Conservation (phyloP, 257 asterid genomes). For the Mentha longifolia region DNA sequence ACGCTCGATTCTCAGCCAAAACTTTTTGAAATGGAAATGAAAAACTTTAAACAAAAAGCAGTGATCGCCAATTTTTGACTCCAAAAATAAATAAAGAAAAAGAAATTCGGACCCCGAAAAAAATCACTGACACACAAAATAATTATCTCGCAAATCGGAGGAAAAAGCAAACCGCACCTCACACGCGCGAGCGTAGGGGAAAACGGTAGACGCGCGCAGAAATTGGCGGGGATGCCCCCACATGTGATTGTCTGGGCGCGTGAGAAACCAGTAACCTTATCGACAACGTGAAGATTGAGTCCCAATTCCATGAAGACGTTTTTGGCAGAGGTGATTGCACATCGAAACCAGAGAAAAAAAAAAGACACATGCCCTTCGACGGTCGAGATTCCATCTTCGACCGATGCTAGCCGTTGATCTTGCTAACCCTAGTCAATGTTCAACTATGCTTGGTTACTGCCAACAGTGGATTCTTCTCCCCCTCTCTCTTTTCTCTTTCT, state of each 20-base stretch:
- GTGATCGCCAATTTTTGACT: slow-evolving; percentile 31
- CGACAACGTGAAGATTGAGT: slow-evolving; percentile 22
- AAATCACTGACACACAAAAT: slow-evolving; percentile 35
- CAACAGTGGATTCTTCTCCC: slow-evolving; percentile 11
- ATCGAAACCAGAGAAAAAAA: slow-evolving; percentile 47
- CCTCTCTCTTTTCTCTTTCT: neutral
- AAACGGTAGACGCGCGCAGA: neutral
- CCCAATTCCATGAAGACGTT: slow-evolving; percentile 41
- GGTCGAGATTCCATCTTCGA: slow-evolving; percentile 40
- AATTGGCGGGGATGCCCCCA: slow-evolving; percentile 26
- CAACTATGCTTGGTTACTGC: slow-evolving; percentile 38
- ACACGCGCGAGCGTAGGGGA: slow-evolving; percentile 16
- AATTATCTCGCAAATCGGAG: slow-evolving; percentile 35
- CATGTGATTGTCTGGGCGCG: slow-evolving; percentile 37
- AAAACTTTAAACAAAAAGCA: slow-evolving; percentile 32
- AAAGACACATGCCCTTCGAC: slow-evolving; percentile 44
- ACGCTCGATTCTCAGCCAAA: neutral
- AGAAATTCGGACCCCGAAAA: slow-evolving; percentile 2
- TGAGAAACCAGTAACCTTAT: slow-evolving; percentile 35
- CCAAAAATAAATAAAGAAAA: neutral
- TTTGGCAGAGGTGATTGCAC: slow-evolving; percentile 38
- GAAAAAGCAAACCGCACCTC: neutral
- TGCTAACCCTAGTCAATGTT: slow-evolving; percentile 38
- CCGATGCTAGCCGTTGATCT: slow-evolving; percentile 32
- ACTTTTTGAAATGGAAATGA: neutral